phyloP scores from a whole-genome alignment of 164 flowering plant genomes.

The Macadamia integrifolia region DNA sequence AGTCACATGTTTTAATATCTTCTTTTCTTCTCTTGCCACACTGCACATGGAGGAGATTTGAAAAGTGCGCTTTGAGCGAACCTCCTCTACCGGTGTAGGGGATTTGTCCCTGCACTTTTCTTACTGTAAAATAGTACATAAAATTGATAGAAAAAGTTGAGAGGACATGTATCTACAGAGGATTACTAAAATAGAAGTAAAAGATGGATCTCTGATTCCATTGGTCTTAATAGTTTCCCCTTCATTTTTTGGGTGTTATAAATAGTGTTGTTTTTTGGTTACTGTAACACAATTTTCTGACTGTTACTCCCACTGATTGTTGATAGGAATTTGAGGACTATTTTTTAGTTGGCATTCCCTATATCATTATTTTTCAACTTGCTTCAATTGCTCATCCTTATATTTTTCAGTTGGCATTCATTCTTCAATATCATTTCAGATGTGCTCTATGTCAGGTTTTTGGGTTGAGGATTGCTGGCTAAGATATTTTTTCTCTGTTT shows the following conservation, averaged over 20 bases:
- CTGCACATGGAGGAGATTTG: background rate
- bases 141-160: conserved; percentile 7
- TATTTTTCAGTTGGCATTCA: too few relatives aligned
- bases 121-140: conserved; percentile 25
- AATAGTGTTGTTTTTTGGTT: background rate
- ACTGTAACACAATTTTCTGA: background rate
- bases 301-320: too few relatives aligned
- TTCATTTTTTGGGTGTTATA: background rate
- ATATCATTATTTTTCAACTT: too few relatives aligned
- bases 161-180: conserved; percentile 1
- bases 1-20: background rate
- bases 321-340: too few relatives aligned
- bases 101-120: conserved; percentile 7
- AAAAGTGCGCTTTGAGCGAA: background rate
- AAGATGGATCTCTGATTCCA: conserved; percentile 3
- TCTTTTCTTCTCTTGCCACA: background rate
- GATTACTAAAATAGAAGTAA: background rate
- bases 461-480: too few relatives aligned
- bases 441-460: too few relatives aligned
- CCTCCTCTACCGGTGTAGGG: background rate
- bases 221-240: conserved; percentile 1
- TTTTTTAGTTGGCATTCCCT: too few relatives aligned
- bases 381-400: too few relatives aligned
- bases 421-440: too few relatives aligned
- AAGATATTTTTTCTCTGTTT: too few relatives aligned